Percentiles rank a stretch among this genome's conserved stretches.
Conservation (phyloP, 768 basidiomycete genomes). For the Flagelloscypha sp. region DNA sequence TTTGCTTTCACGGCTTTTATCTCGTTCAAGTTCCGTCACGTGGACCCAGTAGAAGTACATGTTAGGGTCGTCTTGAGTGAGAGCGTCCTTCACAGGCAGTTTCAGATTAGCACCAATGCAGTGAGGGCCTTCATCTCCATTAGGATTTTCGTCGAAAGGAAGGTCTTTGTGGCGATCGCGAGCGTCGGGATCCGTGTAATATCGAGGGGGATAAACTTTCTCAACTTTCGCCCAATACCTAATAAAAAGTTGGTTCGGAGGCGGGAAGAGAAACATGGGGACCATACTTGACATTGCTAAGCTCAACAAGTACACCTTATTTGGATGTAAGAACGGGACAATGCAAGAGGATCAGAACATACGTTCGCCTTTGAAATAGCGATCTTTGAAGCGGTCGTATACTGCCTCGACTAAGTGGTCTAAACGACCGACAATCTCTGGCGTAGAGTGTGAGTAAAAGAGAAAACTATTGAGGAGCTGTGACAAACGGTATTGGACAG, state of each 20-base stretch:
- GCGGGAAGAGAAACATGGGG: conserved; percentile 1
- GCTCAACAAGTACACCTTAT: conserved; percentile 86
- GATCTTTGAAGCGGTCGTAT: conserved; percentile 92
- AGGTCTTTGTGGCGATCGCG: conserved; percentile 38
- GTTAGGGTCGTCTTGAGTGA: conserved; percentile 65
- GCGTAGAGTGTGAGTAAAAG: conserved; percentile 9
- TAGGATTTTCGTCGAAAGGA: conserved; percentile 13
- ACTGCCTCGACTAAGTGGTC: conserved; percentile 94
- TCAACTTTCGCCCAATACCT: conserved; percentile 81
- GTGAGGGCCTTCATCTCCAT: conserved; percentile 53
- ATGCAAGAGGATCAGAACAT: conserved; percentile 25
- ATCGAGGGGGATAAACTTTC: conserved; percentile 65
- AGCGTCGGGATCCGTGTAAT: conserved; percentile 34
- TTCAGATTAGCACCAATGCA: conserved; percentile 74
- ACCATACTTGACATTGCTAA: conserved; percentile 76
- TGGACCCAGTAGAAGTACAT: conserved; percentile 85
- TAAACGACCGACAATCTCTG: conserved; percentile 90
- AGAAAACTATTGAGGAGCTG: conserved; percentile 10
- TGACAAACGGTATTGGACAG: conserved; percentile 94
- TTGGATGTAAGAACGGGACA: conserved; percentile 11
- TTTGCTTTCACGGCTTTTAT: conserved; percentile 56
- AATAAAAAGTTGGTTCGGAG: conserved; percentile 10
- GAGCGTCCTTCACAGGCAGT: conserved; percentile 61
- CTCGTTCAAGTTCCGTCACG: conserved; percentile 69
- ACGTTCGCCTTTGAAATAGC: conserved; percentile 91